These are phyloP conservation scores for Dendrocalamus latiflorus DNA, from an alignment of 202 grass and related monocot genomes.

Conservation along the genomic window DNA sequence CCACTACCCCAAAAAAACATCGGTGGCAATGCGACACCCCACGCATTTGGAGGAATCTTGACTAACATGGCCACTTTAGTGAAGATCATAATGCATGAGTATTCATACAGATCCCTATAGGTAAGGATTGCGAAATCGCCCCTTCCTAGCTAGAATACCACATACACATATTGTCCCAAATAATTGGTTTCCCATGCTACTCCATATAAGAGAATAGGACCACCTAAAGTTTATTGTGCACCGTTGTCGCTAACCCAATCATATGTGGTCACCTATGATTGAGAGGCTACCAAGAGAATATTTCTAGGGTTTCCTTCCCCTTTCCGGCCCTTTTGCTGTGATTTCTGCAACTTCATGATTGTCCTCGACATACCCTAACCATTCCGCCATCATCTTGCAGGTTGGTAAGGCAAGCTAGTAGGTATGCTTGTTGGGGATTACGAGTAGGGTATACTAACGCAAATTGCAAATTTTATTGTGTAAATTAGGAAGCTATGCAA, in stretches of 20 bases:
- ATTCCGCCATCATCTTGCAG: slow-evolving; percentile 40
- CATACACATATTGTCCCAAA: not conserved
- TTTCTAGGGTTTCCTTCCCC: slow-evolving; percentile 71
- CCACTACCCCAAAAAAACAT: slow-evolving; percentile 27
- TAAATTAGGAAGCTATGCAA: too few species aligned
- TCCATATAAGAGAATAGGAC: not conserved
- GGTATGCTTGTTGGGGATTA: not conserved
- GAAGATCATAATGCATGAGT: slow-evolving; percentile 21
- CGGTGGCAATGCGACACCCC: slow-evolving; percentile 12
- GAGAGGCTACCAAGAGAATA: slow-evolving; percentile 91
- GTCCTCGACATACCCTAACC: slow-evolving; percentile 36
- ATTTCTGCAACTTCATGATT: slow-evolving; percentile 52
- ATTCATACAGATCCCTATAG: not conserved
- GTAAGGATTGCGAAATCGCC: not conserved
- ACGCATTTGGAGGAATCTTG: slow-evolving; percentile 64
- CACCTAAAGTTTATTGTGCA: slow-evolving; percentile 39
- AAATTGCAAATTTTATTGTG: too few species aligned
- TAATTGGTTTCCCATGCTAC: not conserved
- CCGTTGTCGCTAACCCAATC: slow-evolving; percentile 65
- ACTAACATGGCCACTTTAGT: slow-evolving; percentile 33
- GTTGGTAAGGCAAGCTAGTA: not conserved
- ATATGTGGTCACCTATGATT: slow-evolving; percentile 64
- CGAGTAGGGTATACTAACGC: too few species aligned
- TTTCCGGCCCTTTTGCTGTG: slow-evolving; percentile 38
- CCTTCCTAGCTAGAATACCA: not conserved